Percentiles rank a stretch among this genome's conserved stretches.
Conservation (phyloP, 176 grass and related monocot genomes). For the Paspalum notatum region DNA sequence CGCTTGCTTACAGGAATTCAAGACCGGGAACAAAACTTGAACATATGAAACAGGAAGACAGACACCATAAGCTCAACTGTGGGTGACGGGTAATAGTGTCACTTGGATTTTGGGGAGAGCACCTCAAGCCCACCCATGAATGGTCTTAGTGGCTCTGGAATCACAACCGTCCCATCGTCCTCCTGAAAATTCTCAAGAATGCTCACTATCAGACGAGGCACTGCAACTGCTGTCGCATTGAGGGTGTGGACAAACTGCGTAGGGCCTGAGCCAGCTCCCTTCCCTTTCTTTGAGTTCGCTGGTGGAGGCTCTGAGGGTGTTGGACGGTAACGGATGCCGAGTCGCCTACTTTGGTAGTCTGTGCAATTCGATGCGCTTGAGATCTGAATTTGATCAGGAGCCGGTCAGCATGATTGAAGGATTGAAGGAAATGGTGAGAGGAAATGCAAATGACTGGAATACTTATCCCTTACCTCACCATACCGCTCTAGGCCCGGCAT, state of each 20-base stretch:
- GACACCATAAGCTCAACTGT: background rate
- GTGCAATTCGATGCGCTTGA: conserved; percentile 97
- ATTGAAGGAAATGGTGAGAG: background rate
- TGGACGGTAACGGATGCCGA: conserved; percentile 79
- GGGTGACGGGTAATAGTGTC: background rate
- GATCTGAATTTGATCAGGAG: conserved; percentile 51
- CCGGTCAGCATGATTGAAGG: background rate
- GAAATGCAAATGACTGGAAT: background rate
- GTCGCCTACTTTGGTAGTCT: conserved; percentile 91
- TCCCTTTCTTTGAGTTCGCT: conserved; percentile 63
- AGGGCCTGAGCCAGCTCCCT: conserved; percentile 47
- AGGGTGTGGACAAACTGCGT: conserved; percentile 81
- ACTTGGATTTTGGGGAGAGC: conserved; percentile 53
- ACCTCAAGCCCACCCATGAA: conserved; percentile 71
- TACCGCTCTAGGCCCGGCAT: conserved; percentile 93
- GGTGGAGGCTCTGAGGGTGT: conserved; percentile 42
- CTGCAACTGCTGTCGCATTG: conserved; percentile 84
- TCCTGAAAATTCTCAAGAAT: conserved; percentile 88
- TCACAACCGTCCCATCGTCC: conserved; percentile 60
- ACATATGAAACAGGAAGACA: background rate
- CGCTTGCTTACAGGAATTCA: background rate
- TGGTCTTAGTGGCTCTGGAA: conserved; percentile 69
- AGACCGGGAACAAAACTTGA: background rate
- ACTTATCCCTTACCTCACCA: conserved; percentile 70
- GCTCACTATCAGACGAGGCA: conserved; percentile 84